phyloP scores from a whole-genome alignment of 108 stramenopile genomes.

The Skeletonema costatum region DNA sequence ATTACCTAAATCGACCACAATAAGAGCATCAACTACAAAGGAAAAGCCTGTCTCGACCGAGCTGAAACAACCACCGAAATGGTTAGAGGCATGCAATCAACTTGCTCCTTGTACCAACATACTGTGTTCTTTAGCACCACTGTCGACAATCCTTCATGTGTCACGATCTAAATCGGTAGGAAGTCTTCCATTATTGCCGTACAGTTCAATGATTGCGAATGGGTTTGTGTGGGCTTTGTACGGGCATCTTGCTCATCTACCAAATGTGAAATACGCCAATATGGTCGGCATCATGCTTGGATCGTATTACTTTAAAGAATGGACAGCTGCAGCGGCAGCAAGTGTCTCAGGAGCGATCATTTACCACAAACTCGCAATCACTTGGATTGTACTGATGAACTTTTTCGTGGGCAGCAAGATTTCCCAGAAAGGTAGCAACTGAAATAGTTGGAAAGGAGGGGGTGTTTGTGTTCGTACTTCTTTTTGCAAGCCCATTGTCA shows the following conservation, averaged over 20 bases:
- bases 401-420: neutral
- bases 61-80: neutral
- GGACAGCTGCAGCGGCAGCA: constrained; percentile 26
- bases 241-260: constrained; percentile 56
- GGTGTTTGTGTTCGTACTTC: constrained; percentile 48
- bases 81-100: neutral
- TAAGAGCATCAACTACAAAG: neutral
- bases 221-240: constrained; percentile 56
- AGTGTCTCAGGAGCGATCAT: constrained; percentile 44
- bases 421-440: constrained; percentile 1
- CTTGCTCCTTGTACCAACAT: constrained; percentile 2
- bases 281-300: constrained; percentile 55
- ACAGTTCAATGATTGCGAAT: constrained; percentile 68
- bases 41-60: neutral
- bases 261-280: constrained; percentile 60
- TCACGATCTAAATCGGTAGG: constrained; percentile 47
- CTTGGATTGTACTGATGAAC: constrained; percentile 3
- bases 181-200: constrained; percentile 70
- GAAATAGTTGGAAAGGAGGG: constrained; percentile 14
- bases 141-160: constrained; percentile 62
- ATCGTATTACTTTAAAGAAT: constrained; percentile 57
- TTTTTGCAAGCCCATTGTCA: constrained; percentile 67
- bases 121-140: constrained; percentile 33
- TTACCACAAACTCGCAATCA: constrained; percentile 24
- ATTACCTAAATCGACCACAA: neutral